phyloP scores from a whole-genome alignment of 2,329 filamentous ascomycete species.

The Cercospora sp. region DNA sequence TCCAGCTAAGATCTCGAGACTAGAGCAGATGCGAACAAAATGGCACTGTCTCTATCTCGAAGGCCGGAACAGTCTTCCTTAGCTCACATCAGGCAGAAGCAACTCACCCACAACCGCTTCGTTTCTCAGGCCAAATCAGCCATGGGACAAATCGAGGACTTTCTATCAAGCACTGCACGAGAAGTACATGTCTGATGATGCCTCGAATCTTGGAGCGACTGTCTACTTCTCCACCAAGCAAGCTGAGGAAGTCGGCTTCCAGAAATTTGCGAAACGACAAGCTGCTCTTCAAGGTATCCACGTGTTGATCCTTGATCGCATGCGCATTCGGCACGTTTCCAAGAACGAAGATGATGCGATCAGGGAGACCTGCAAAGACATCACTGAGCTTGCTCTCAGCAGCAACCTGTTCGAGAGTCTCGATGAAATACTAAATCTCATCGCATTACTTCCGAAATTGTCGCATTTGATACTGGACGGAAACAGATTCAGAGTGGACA shows the following conservation, averaged over 20 bases:
- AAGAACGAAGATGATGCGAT: constrained; percentile 51
- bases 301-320: constrained; percentile 78
- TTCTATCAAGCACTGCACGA: constrained; percentile 77
- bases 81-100: constrained; percentile 55
- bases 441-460: constrained; percentile 66
- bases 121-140: constrained; percentile 78
- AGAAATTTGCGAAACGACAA: constrained; percentile 81
- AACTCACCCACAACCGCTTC: constrained; percentile 72
- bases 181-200: constrained; percentile 69
- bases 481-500: constrained; percentile 62
- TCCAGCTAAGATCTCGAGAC: neutral
- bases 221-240: constrained; percentile 78
- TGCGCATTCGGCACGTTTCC: constrained; percentile 55
- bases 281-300: constrained; percentile 75
- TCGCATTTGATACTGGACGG: constrained; percentile 50
- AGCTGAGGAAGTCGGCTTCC: constrained; percentile 91
- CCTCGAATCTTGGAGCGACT: constrained; percentile 44
- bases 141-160: constrained; percentile 64
- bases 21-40: neutral
- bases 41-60: neutral
- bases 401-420: constrained; percentile 75
- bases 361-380: constrained; percentile 55
- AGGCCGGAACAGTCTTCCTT: constrained; percentile 17
- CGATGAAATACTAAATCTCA: constrained; percentile 68
- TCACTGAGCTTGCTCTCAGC: constrained; percentile 77